Conservation (phyloP, 1,284 basidiomycete genomes). For the Boletus smithii region DNA sequence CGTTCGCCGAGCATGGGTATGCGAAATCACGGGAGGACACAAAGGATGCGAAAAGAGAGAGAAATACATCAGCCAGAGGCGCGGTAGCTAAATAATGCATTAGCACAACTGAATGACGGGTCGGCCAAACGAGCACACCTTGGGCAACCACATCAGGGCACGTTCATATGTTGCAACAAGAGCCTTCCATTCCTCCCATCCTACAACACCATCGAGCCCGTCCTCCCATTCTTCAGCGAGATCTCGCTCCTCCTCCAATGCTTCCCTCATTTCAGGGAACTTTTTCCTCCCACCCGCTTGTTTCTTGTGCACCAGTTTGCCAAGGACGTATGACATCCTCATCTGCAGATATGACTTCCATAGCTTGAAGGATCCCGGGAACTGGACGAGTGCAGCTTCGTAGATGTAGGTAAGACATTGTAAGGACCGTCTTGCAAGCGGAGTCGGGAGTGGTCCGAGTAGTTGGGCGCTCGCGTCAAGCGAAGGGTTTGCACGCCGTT, state of each 20-base stretch:
- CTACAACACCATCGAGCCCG: constrained; percentile 82
- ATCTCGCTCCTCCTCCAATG: constrained; percentile 79
- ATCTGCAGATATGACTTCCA: constrained; percentile 92
- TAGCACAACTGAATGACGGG: constrained; percentile 6
- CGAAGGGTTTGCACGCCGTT: constrained; percentile 43
- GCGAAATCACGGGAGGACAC: constrained; percentile 81
- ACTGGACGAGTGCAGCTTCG: constrained; percentile 86
- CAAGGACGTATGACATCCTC: constrained; percentile 85
- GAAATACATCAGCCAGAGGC: constrained; percentile 92
- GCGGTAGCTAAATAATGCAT: constrained; percentile 65
- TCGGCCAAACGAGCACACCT: constrained; percentile 46
- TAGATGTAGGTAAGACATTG: constrained; percentile 88
- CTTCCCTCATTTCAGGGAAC: constrained; percentile 84
- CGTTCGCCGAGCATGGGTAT: constrained; percentile 89
- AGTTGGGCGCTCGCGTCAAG: constrained; percentile 49
- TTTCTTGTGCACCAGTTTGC: constrained; percentile 68
- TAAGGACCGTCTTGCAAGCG: constrained; percentile 69
- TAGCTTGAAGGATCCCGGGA: constrained; percentile 88
- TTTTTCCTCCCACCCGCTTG: constrained; percentile 83
- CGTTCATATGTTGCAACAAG: constrained; percentile 89
- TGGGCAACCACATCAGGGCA: constrained; percentile 90
- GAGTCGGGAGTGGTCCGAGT: constrained; percentile 74
- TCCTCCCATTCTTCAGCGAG: constrained; percentile 80
- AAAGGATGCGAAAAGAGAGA: constrained; percentile 87
- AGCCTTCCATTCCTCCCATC: constrained; percentile 93